Evolutionary conservation across 2,329 filamentous ascomycete genomes (phyloP), one percentile per base, ranked within the genome.

Genomic region (Ophidiomyces ophidiicola): DNA sequence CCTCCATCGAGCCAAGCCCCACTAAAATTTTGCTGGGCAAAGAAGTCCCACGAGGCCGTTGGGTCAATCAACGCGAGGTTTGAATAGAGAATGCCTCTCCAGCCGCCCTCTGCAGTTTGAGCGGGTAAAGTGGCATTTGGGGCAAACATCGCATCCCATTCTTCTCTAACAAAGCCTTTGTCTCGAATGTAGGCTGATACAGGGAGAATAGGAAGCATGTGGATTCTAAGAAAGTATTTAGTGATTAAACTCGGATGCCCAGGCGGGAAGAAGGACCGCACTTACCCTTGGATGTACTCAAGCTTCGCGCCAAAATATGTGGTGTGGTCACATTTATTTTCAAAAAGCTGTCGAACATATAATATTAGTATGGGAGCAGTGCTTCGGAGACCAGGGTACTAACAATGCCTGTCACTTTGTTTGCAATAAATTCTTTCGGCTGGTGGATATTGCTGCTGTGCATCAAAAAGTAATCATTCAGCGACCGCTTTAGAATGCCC

Each of bases 281-380:
- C 54, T 39, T 52, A 65, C 63, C 71, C 74, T 55, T 78, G 68
- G 44, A 92, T 72, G 50, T 76, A 83, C 59, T 88, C 80, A 8
- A 75, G 70, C 42, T 78, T 74, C 36, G 65, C 58, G 32, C 84
- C 83, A 53, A 94, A 94, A 62, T 85, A 94, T 1, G 88, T 94
- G 3, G 82, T 80, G 60, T 94, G 85, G 57, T 96, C 84, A 39
- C 86, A 72, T 63, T 96, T 96, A 67, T 94, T 94, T 62, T 96
- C 88, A 53, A 94, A 96, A 6, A 93, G 57, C 62, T 67, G n/a
- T 40, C 17, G 34, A 23, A 38, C 5, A 11, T 11, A 31, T 14
- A 5, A 19, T n/a, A 35, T 38, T 24, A 42, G 19, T 15, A 25
- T 11, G 17, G n/a, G 6, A 8, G 8, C 2, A 5, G 12, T 24